Base-by-base conservation (phyloP, 768 basidiomycete genomes). In the Leucogyrophana mollusca region DNA sequence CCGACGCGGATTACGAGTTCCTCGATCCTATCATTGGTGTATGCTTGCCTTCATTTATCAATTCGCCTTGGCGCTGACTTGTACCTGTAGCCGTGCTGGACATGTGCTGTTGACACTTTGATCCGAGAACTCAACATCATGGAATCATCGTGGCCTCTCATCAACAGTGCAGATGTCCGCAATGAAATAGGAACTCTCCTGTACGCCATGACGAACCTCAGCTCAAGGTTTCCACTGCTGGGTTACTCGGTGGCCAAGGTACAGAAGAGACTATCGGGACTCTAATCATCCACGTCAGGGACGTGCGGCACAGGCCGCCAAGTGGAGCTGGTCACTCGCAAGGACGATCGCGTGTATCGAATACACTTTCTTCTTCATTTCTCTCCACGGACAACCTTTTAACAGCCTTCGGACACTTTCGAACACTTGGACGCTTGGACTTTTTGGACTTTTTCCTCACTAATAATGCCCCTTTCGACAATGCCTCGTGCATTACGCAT, bases 1-100 rank as follows among this genome's bases (percentile, higher is more conserved):
- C 73, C 20, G 83, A 87, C 20, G 63, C 74, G 54, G 86, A 89
- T 55, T 84, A 79, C 51, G 74, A 77, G 32, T 84, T 80, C 63
- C 73, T 89, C n/a, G 87, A 90, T 66, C 87, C 87, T 20, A 79
- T 89, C 52, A 73, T 89, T 51, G 85, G 83, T 42, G 87, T 89
- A 70, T 53, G 85, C 36, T 10, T 43, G 50, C 34, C 35, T 30
- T 51, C 24, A 36, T 43, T 10, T n/a, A n/a, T 23, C 46, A 10
- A 46, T 35, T 53, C 34, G 56, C 47, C 23, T 40, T 23, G 4
- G 35, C 30, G 41, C 17, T 40, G 56, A 33, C 35, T 21, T 32
- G 17, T 47, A 22, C 27, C 41, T 53, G 24, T 53, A 87, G 87
- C 77, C 81, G 8, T 87, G 85, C 53, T 88, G 87, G 87, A 81